These are phyloP conservation scores for Irpex sp. DNA, from an alignment of 1,284 basidiomycete genomes.

Conservation along the genomic window DNA sequence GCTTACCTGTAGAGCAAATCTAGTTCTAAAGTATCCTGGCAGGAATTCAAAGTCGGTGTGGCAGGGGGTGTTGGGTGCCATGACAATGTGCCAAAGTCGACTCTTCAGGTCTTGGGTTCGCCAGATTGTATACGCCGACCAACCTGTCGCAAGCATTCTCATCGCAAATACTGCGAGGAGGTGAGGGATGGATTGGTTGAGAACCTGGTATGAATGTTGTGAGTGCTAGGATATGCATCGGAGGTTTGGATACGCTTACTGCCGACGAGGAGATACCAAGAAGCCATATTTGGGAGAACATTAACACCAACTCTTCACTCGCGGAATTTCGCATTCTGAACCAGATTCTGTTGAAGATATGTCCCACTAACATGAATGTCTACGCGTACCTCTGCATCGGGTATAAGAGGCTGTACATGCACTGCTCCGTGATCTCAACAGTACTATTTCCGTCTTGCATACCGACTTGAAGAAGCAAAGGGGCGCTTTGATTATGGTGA, in stretches of 20 bases:
- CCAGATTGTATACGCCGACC: slow-evolving; percentile 49
- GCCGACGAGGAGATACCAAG: slow-evolving; percentile 47
- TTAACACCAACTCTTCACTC: slow-evolving; percentile 46
- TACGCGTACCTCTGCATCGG: slow-evolving; percentile 35
- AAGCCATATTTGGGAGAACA: slow-evolving; percentile 54
- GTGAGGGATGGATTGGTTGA: slow-evolving; percentile 41
- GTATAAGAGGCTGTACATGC: slow-evolving; percentile 42
- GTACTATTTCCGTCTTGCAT: slow-evolving; percentile 10
- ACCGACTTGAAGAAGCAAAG: background rate
- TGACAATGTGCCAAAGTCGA: slow-evolving; percentile 35
- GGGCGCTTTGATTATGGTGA: background rate
- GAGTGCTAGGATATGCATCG: background rate
- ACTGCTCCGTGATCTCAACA: slow-evolving; percentile 23
- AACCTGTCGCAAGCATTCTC: slow-evolving; percentile 40
- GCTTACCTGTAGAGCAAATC: slow-evolving; percentile 32
- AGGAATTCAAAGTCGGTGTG: slow-evolving; percentile 45
- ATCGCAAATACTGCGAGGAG: slow-evolving; percentile 39
- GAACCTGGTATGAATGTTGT: slow-evolving; percentile 22
- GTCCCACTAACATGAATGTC: no score
- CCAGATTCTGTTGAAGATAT: background rate
- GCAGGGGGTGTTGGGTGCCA: slow-evolving; percentile 38
- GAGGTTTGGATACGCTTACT: slow-evolving; percentile 12
- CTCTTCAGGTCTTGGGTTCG: slow-evolving; percentile 31
- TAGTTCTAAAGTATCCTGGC: slow-evolving; percentile 35
- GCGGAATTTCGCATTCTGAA: slow-evolving; percentile 35